Evolutionary conservation across 495 filamentous ascomycete genomes (phyloP), one percentile per base, ranked within the genome.

Genomic region (Penicillium macrosclerotiorum): DNA sequence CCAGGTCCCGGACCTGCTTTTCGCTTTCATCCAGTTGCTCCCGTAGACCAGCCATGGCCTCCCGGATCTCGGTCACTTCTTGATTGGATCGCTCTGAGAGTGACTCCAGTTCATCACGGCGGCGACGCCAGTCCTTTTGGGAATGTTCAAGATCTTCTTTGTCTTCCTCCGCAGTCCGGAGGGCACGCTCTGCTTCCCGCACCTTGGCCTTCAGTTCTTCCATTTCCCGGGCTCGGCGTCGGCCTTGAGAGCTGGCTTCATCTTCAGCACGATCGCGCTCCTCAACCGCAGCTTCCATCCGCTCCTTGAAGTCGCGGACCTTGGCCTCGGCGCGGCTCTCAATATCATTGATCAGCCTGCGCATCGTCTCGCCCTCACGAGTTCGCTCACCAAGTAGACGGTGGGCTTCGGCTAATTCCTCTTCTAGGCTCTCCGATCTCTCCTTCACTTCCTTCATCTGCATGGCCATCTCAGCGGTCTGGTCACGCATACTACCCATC

Each of bases 291-390:
- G 84, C 73, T 47, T 97, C 93, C 81, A 96, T 86, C 13, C 83
- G 78, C 54, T 90, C 85, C 55, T 90, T 85, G 81, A 95, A 90
- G 52, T 97, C 94, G 20, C 88, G 81, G 5, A 89, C 75, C 57
- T 88, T 86, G 26, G 74, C 69, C 26, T 95, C 90, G 8, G 93
- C 78, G 30, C 89, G 78, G 43, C 85, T 76, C 60, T 96, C 90
- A 17, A 89, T 89, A 45, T 97, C 93, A 34, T 82, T 84, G 6
- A 98, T 74, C 36, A 97, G 73, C 18, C 90, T 76, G 27, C 93
- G 80, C 92, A 98, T 96, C 2, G 89, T 96, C 65, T 98, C 92
- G 3, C 82, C 89, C 66, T 98, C 94, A 17, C 93, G 82, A n/a
- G 88, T 92, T 13, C 94, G 83, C 65, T 97, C 94, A 31, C 74